Percentiles rank a stretch among this genome's conserved stretches.
These are phyloP conservation scores for Bigelowiella natans DNA, from an alignment of 78 protist genomes.

Conservation along the genomic window DNA sequence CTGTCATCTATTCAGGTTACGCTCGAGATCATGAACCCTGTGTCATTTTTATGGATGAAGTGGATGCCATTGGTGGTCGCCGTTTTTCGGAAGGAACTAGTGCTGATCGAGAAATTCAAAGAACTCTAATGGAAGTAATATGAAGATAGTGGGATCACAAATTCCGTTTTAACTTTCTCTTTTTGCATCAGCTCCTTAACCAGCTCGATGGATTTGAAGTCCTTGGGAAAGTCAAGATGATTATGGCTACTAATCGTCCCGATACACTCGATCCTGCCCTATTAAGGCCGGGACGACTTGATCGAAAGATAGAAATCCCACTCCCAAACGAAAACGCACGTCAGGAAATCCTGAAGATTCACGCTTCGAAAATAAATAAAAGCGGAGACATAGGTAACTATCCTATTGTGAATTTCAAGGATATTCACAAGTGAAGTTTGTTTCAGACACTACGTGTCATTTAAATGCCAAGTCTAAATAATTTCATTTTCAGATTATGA, in stretches of 20 bases:
- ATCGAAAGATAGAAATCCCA: slow-evolving; percentile 88
- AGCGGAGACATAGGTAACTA: slow-evolving; percentile 90
- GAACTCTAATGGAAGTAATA: slow-evolving; percentile 92
- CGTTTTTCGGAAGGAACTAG: slow-evolving; percentile 90
- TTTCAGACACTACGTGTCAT: too few relatives aligned
- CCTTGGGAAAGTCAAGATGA: slow-evolving; percentile 88
- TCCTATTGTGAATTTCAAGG: too few relatives aligned
- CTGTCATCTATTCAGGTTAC: slow-evolving; percentile 26
- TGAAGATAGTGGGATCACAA: neutral
- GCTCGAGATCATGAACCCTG: slow-evolving; percentile 96
- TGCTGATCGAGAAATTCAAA: slow-evolving; percentile 95
- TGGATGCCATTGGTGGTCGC: slow-evolving; percentile 98
- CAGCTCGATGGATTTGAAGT: slow-evolving; percentile 96
- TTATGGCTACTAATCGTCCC: slow-evolving; percentile 98
- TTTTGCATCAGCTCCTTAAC: slow-evolving; percentile 61
- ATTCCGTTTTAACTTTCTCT: neutral
- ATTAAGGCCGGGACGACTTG: slow-evolving; percentile 91
- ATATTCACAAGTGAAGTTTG: too few relatives aligned
- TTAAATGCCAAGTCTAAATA: too few relatives aligned
- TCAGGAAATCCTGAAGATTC: slow-evolving; percentile 89
- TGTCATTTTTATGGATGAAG: slow-evolving; percentile 99
- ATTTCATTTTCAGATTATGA: slow-evolving; percentile 67
- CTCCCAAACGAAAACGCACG: slow-evolving; percentile 93
- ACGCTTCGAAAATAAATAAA: slow-evolving; percentile 75
- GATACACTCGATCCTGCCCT: slow-evolving; percentile 87